These are phyloP conservation scores for Zoysia pacifica DNA, from an alignment of 176 grass and related monocot genomes.

Conservation along the genomic window DNA sequence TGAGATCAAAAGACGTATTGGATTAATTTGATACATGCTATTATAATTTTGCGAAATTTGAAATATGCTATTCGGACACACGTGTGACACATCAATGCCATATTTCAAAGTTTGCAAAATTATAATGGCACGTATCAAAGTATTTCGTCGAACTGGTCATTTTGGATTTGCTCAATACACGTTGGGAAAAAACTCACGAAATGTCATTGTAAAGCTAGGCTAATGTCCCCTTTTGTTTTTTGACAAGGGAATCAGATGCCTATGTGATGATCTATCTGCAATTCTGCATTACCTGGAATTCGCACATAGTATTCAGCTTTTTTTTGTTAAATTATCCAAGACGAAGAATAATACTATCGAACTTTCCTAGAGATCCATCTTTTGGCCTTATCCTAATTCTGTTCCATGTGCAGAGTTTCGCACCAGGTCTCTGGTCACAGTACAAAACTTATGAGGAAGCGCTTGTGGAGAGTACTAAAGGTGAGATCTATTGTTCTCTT, in stretches of 20 bases:
- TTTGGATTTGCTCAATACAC: not conserved
- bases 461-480: slow-evolving; percentile 64
- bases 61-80: too few species aligned
- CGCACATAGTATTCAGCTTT: not conserved
- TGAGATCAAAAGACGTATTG: not conserved
- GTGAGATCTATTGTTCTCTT: slow-evolving; percentile 18
- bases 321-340: slow-evolving; percentile 11
- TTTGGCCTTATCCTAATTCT: slow-evolving; percentile 5
- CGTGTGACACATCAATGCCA: too few species aligned
- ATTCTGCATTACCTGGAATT: not conserved
- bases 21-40: too few species aligned
- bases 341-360: not conserved
- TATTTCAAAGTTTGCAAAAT: too few species aligned
- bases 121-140: too few species aligned
- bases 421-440: slow-evolving; percentile 54
- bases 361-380: not conserved
- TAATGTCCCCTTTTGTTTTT: not conserved
- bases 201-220: not conserved
- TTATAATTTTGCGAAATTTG: too few species aligned
- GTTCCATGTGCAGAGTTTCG: slow-evolving; percentile 49
- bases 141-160: slow-evolving; percentile 14
- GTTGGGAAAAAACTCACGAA: not conserved
- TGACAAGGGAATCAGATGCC: not conserved
- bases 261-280: not conserved
- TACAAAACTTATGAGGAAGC: slow-evolving; percentile 70